Evolutionary conservation across 768 basidiomycete genomes (phyloP).

Genomic region (Filobasidium floriforme): DNA sequence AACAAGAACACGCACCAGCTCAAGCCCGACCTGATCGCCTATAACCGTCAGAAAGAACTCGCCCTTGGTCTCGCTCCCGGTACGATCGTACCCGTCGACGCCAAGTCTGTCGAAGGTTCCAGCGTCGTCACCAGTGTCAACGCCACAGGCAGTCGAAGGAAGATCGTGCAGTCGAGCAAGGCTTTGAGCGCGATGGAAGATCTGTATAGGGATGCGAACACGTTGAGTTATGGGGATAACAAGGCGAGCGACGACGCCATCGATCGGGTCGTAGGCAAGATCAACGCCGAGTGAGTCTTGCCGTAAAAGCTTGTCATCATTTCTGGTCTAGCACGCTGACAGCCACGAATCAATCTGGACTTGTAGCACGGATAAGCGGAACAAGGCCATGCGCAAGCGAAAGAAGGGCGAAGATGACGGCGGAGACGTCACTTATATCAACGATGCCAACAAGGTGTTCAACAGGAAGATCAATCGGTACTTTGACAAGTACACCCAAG

Average conservation of each 20-base stretch:
- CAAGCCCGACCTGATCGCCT: constrained; percentile 77
- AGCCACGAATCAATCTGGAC: background rate
- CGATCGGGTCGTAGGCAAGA: constrained; percentile 79
- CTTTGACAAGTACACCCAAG: constrained; percentile 93
- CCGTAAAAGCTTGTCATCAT: background rate
- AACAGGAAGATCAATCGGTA: constrained; percentile 97
- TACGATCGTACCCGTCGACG: constrained; percentile 48
- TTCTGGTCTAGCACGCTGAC: too few species aligned
- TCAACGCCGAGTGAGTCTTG: constrained; percentile 80
- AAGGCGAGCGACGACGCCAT: constrained; percentile 94
- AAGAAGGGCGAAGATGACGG: constrained; percentile 81
- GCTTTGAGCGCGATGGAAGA: constrained; percentile 56
- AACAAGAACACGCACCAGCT: constrained; percentile 83
- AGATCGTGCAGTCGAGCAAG: constrained; percentile 19
- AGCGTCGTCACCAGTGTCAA: constrained; percentile 1
- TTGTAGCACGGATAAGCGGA: constrained; percentile 75
- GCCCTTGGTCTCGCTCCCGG: constrained; percentile 68
- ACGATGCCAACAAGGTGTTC: constrained; percentile 94
- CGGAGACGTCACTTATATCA: constrained; percentile 97
- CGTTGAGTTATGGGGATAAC: constrained; percentile 84
- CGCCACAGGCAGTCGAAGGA: background rate
- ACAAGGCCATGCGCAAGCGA: constrained; percentile 57
- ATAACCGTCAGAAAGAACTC: constrained; percentile 81
- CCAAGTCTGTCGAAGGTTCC: constrained; percentile 44
- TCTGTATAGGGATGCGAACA: constrained; percentile 89